Evolutionary conservation across 768 basidiomycete genomes (phyloP).

Genomic region (Tylopilus subfusipes): DNA sequence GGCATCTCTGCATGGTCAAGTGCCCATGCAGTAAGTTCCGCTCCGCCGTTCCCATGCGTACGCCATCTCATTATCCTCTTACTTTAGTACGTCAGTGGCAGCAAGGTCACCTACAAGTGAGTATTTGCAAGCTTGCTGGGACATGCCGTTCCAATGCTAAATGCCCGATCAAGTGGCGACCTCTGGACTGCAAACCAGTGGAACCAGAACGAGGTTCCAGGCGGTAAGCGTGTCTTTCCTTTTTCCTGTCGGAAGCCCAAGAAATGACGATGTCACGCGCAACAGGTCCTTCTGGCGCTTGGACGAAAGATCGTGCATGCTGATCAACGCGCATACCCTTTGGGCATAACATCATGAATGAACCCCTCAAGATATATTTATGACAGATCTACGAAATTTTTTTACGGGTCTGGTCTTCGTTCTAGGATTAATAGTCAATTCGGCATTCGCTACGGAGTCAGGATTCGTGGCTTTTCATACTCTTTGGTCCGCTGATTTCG

Average conservation of each 20-base stretch:
- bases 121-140: neutral
- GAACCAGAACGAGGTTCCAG: constrained; percentile 36
- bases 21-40: constrained; percentile 34
- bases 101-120: constrained; percentile 40
- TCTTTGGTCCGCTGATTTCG: too few relatives aligned
- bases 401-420: too few relatives aligned
- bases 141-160: neutral
- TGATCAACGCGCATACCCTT: neutral
- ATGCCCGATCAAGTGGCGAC: constrained; percentile 32
- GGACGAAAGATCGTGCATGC: neutral
- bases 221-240: constrained; percentile 16
- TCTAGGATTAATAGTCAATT: too few relatives aligned
- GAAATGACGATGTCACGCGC: neutral
- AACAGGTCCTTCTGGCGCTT: neutral
- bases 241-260: neutral
- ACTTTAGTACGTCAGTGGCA: constrained; percentile 42
- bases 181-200: constrained; percentile 48
- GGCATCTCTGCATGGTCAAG: constrained; percentile 43
- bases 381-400: too few relatives aligned
- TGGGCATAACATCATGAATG: too few relatives aligned
- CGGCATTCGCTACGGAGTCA: too few relatives aligned
- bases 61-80: neutral
- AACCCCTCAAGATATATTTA: neutral
- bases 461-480: too few relatives aligned
- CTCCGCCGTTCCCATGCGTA: too few relatives aligned